phyloP scores from a whole-genome alignment of 1,284 basidiomycete genomes.

The Termitomyces sp. region DNA sequence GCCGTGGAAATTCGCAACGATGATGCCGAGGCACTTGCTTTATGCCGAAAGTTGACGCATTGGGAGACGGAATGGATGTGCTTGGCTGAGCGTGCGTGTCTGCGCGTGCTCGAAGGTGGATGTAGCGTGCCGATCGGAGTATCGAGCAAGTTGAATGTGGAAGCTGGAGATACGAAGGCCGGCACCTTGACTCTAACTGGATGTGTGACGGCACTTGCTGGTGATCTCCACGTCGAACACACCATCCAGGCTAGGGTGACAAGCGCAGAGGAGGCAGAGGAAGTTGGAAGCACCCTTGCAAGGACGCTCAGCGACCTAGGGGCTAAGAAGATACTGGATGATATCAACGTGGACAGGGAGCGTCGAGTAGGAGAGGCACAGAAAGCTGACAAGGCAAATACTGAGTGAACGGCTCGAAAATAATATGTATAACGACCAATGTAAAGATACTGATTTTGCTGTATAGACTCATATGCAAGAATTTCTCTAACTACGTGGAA shows the following conservation, averaged over 20 bases:
- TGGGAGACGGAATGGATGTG: constrained; percentile 73
- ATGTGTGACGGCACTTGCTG: constrained; percentile 78
- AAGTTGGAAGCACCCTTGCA: constrained; percentile 65
- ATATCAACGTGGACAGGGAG: constrained; percentile 67
- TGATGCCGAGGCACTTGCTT: constrained; percentile 56
- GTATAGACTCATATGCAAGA: not conserved
- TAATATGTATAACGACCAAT: not conserved
- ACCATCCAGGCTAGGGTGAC: constrained; percentile 52
- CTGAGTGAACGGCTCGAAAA: not conserved
- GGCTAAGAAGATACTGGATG: constrained; percentile 73
- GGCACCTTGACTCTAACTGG: constrained; percentile 62
- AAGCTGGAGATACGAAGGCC: constrained; percentile 24
- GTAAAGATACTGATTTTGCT: constrained; percentile 6
- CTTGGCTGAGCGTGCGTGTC: constrained; percentile 80
- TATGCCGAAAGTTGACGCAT: constrained; percentile 70
- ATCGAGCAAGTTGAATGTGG: constrained; percentile 47
- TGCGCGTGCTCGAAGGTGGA: constrained; percentile 89
- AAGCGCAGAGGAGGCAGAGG: constrained; percentile 59
- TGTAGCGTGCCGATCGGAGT: constrained; percentile 98
- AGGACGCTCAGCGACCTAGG: constrained; percentile 60
- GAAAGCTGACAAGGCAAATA: constrained; percentile 21
- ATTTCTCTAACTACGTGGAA: not conserved
- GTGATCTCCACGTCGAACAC: constrained; percentile 65
- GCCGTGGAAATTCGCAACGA: constrained; percentile 81
- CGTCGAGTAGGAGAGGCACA: constrained; percentile 47